Evolutionary conservation across 2,329 filamentous ascomycete genomes (phyloP), one percentile per base, ranked within the genome.

Genomic region (Venturia pyrina): DNA sequence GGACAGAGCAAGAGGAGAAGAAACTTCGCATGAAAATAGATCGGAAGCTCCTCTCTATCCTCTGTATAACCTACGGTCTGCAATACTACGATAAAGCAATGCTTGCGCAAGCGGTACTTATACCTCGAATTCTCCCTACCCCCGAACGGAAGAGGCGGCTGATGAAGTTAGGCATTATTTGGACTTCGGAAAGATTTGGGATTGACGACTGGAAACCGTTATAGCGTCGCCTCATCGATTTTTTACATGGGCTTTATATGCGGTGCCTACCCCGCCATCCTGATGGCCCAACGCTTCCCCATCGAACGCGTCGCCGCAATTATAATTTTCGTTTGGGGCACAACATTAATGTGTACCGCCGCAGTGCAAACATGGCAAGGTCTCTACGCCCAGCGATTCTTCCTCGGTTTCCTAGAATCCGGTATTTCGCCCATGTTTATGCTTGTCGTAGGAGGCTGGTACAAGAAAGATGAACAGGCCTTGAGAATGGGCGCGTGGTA

Each of bases 81-180:
- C 79, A 81, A 68, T 82, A 81, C 66, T 81, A 81, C 57, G 80
- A 82, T 68, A 82, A 83, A 70, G 80, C 81, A 2, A 83, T 84
- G 78, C 71, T 85, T 19, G 80, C 77, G 0, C 81, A 84, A 69
- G 82, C 82, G 59, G 81, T 81, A 70, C 7, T 7, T 40, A 66
- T 32, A 13, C 15, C n/a, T 21, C 8, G 5, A 6, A 50, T 44
- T 7, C 46, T 21, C 44, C 34, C 7, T 15, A 48, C 2, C 19
- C 43, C 8, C 10, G 2, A 17, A 21, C n/a, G 7, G 17, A 21
- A 8, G 8, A 24, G 7, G 2, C 7, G 4, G 32, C 40, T 68
- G 21, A 65, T 15, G 50, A 17, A 17, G 1, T 13, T 59, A 77
- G 74, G 78, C 77, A 15, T 70, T 79, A 0, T 80, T 80, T 65